Evolutionary conservation across 202 grass and related monocot species (phyloP).

Genomic region (Brachypodium distachyon): DNA sequence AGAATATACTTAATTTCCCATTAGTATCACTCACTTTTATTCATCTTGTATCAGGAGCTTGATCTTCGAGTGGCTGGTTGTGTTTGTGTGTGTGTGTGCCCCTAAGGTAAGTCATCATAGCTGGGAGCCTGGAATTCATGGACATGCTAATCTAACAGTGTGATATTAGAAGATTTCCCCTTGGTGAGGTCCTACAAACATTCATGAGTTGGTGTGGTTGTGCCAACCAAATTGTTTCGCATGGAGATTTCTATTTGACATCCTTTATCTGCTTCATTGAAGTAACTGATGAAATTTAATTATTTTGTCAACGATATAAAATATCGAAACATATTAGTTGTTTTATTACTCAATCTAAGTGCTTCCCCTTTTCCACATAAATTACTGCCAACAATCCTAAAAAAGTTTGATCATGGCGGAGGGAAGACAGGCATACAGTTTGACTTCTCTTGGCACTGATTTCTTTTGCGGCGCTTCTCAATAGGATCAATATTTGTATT

Average conservation of each 20-base stretch:
- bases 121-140: slow-evolving; percentile 66
- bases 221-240: slow-evolving; percentile 64
- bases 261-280: neutral
- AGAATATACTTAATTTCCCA: neutral
- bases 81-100: slow-evolving; percentile 47
- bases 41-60: slow-evolving; percentile 58
- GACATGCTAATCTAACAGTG: slow-evolving; percentile 47
- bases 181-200: slow-evolving; percentile 32
- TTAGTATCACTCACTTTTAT: neutral
- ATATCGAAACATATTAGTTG: neutral
- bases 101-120: slow-evolving; percentile 53
- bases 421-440: slow-evolving; percentile 84
- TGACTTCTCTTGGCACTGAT: slow-evolving; percentile 48
- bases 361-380: slow-evolving; percentile 39
- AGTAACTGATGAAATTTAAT: neutral
- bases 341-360: neutral
- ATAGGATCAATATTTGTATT: neutral
- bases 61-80: slow-evolving; percentile 63
- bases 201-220: slow-evolving; percentile 68
- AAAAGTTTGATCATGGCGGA: slow-evolving; percentile 62
- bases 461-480: neutral
- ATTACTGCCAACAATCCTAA: slow-evolving; percentile 85
- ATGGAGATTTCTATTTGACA: slow-evolving; percentile 61
- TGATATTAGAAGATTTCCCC: slow-evolving; percentile 41
- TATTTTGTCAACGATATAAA: neutral